Base-by-base conservation (phyloP, 768 basidiomycete species). In the Favolaschia claudopus region DNA sequence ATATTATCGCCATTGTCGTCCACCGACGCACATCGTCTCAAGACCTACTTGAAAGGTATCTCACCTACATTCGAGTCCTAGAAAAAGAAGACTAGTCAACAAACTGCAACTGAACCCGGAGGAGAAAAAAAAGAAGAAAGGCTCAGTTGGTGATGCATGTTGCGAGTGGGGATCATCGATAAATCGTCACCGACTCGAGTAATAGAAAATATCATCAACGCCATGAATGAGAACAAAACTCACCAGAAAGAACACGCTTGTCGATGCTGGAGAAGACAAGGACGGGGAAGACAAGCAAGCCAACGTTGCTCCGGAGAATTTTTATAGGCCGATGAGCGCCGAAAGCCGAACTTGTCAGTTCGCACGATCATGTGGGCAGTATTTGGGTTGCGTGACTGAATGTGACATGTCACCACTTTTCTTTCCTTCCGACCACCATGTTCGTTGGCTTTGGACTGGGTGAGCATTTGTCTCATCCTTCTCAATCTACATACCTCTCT, bases 71-170 rank as follows among this genome's bases (percentile, higher is more conserved):
- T n/a, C n/a, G 31, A 39, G 29, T 24, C 52, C 60, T 46, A 25
- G 38, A 50, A 33, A 56, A 34, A 37, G 32, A 50, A 47, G 19
- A 46, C n/a, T 17, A 40, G 53, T 58, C 43, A 61, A 53, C 7
- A 36, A 40, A 36, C 22, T 51, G 31, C 51, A 33, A 37, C 27
- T 46, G 49, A 49, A 50, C 33, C 34, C 12, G 4, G 46, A 55
- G 63, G 43, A 34, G 33, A 50, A 55, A 43, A 47, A 55, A 57
- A 58, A 55, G 59, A 59, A 42, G 52, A 68, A 70, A 71, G 64
- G 74, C 72, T 82, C 80, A 82, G 80, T 79, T 85, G 82, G 82
- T 85, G 82, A 83, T 91, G 89, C 89, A 90, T 89, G 88, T 89
- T 86, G 70, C 79, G 88, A 89, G 87, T 74, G 73, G 72, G 88